Evolutionary conservation across 2,329 filamentous ascomycete genomes (phyloP), one percentile per base, ranked within the genome.

Genomic region (Alternaria sp.): DNA sequence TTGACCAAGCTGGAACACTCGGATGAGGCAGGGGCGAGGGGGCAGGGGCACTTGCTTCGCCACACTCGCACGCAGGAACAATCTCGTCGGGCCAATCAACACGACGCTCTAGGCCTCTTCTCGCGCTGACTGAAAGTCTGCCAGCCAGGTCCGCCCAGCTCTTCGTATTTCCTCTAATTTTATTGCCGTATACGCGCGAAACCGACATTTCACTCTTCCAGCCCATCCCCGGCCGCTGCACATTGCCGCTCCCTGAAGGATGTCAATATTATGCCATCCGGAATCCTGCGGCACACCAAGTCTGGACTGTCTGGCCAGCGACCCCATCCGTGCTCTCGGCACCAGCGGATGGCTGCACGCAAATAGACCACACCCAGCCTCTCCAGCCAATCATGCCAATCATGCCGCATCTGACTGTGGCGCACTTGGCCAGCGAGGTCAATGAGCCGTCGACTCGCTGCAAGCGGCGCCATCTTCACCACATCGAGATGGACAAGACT

Each of bases 61-160:
- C 71, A 72, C 71, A 69, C 57, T 72, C 65, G 51, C 32, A 67
- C 61, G 64, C 64, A 69, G 62, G 67, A 61, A 66, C 67, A 66
- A 67, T 66, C 57, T 68, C 67, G 59, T 19, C 26, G 44, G 54
- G 26, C 68, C 63, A 68, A 68, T 67, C 23, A 56, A 28, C 36
- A 21, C 50, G 28, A 13, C 28, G 25, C 51, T 45, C 51, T 49
- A 65, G 49, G 54, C 57, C 55, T 49, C 45, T 46, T 54, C 28
- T 57, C 32, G 40, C 52, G 62, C 65, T 62, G 62, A 64, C 56
- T 55, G 61, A 58, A n/a, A 40, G 28, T 32, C 25, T 51, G 56
- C 57, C 32, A 51, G 51, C 57, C 50, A 62, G 54, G 59, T 36
- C 19, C 43, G 61, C 46, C 52, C 62, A 64, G 58, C 36, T 15